phyloP scores from a whole-genome alignment of 306 rosid genomes.

The Prunus davidiana region DNA sequence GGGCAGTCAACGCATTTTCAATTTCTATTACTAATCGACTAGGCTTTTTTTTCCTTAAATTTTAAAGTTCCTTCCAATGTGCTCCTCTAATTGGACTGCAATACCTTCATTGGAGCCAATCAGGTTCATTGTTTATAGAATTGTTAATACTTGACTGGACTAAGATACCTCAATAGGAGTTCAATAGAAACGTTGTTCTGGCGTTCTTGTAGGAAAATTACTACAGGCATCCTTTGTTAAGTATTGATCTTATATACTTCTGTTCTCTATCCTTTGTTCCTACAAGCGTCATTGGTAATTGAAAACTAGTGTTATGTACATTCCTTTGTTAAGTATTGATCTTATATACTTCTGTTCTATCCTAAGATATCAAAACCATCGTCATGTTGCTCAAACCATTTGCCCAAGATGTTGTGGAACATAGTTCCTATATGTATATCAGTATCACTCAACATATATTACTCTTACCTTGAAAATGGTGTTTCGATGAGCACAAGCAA shows the following conservation, averaged over 20 bases:
- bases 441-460: background rate
- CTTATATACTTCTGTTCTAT: background rate
- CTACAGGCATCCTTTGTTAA: background rate
- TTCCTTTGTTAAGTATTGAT: background rate
- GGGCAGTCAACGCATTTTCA: background rate
- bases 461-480: no score
- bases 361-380: background rate
- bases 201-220: no score
- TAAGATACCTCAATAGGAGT: background rate
- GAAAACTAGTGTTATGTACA: background rate
- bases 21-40: background rate
- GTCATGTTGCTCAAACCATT: background rate
- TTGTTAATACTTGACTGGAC: background rate
- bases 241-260: no score
- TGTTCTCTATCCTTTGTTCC: no score
- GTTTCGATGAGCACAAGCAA: background rate
- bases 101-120: background rate
- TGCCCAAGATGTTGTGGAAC: background rate
- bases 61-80: background rate
- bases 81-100: background rate
- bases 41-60: background rate
- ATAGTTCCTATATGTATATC: background rate
- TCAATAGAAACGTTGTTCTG: background rate
- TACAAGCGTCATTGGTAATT: background rate
- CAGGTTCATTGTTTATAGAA: background rate